Conservation (phyloP, 177 flowering plant genomes). For the Vitis hybrid region DNA sequence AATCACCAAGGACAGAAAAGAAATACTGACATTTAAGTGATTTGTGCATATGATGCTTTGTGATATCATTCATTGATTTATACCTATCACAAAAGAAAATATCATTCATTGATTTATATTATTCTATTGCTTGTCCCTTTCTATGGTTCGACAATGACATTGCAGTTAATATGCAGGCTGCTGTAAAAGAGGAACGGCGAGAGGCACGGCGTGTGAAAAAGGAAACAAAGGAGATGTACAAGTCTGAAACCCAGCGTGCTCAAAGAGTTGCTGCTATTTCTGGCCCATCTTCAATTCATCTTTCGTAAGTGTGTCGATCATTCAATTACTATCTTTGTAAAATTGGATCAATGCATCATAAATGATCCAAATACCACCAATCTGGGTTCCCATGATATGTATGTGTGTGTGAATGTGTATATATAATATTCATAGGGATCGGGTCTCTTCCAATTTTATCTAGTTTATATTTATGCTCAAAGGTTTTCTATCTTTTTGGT, state of each 20-base stretch:
- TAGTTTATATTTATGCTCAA: too few relatives aligned
- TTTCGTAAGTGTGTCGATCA: conserved; percentile 42
- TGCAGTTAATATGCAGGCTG: conserved; percentile 49
- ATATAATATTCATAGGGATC: too few relatives aligned
- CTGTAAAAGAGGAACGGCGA: conserved; percentile 79
- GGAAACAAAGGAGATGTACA: conserved; percentile 71
- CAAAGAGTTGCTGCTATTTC: conserved; percentile 76
- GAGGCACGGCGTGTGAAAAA: conserved; percentile 84
- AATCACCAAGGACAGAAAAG: too few relatives aligned
- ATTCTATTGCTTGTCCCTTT: neutral
- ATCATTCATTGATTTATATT: neutral
- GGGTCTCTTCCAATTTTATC: too few relatives aligned
- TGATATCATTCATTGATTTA: neutral
- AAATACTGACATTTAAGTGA: too few relatives aligned
- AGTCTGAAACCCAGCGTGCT: conserved; percentile 69
- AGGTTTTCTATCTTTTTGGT: too few relatives aligned
- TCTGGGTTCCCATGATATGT: too few relatives aligned
- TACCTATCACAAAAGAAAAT: too few relatives aligned
- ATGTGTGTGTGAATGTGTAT: too few relatives aligned
- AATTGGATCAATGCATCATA: too few relatives aligned
- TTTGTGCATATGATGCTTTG: neutral
- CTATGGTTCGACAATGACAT: neutral
- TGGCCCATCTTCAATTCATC: conserved; percentile 74
- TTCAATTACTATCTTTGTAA: neutral
- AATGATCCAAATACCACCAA: too few relatives aligned